Base-by-base conservation (phyloP, 2,329 filamentous ascomycete genomes). In the Exophiala mesophila region DNA sequence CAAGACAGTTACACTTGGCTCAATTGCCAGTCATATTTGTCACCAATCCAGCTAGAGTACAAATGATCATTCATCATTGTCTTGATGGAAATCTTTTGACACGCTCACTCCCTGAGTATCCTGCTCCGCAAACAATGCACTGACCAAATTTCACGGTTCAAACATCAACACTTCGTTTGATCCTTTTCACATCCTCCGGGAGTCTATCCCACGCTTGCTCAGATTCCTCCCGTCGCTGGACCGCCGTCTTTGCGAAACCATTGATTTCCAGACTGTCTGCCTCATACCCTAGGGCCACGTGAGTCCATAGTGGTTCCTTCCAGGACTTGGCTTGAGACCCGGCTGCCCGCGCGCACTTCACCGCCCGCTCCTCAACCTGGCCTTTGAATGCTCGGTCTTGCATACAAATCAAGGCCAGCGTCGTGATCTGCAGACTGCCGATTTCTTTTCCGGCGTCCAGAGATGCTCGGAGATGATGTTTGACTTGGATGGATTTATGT, bases 391-490 rank as follows among this genome's bases (percentile, higher is more conserved):
- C 84, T 38, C 81, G 78, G 57, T 77, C 80, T 39, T 85, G 83
- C 84, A 96, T 94, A 52, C 92, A 82, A 54, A 82, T 88, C 45
- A 96, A 77, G 4, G 84, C 82, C 51, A 96, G 84, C 35, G 82
- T 82, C n/a, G 88, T 75, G 40, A 89, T 83, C 52, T 94, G 85
- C 20, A 78, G 78, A 60, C 95, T 95, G 41, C 73, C 72, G 6
- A 83, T 80, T 5, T 71, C 70, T 51, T 83, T 82, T 9, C 85
- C 82, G 2, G 80, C 78, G 28, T 76, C 74, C 30, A 95, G 74
- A 2, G 88, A 84, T 28, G 74, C 72, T 47, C 86, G 80, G 40
- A 96, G 82, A 57, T 83, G 80, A 29, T 82, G 77, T 64, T 95
- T 96, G 42, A 83, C 78, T 45, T 86, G 80, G 48, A 92, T 83